Base-by-base conservation (phyloP, 495 filamentous ascomycete species). In the Bombardia bombarda region DNA sequence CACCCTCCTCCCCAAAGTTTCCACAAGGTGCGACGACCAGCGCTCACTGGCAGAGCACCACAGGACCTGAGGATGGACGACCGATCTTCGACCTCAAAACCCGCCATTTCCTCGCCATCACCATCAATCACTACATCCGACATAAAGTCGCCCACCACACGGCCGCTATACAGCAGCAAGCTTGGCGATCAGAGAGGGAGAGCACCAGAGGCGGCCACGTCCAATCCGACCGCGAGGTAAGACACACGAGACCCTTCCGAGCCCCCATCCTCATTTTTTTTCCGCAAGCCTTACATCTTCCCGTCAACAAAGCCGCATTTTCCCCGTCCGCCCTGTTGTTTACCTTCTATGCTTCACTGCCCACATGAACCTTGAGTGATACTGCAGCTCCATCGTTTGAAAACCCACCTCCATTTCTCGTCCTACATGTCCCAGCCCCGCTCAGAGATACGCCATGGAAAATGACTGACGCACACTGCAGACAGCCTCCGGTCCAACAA, bases 401-500 rank as follows among this genome's bases (percentile, higher is more conserved):
- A n/a, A n/a, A n/a, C n/a, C n/a, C n/a, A n/a, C n/a, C n/a, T n/a
- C n/a, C 25, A 7, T 28, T 6, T 28, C 25, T 28, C 12, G 7
- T 28, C 25, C 12, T 28, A 12, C 8, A 10, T 33, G 32, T 33
- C 14, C 32, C 14, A n/a, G n/a, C n/a, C n/a, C n/a, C n/a, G n/a
- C n/a, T n/a, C n/a, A n/a, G n/a, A n/a, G n/a, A n/a, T n/a, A 12
- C 19, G 14, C 1, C 12, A 50, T 49, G 45, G 25, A 50, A 35
- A 50, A 45, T 41, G 51, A 52, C 53, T 55, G 47, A 52, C 50
- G 40, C 46, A 47, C 45, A 45, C 52, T 58, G 32, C 53, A 69
- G 63, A 58, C 56, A 58, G 51, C 53, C 61, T 58, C 51, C 64
- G 48, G 58, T 50, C 47, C 55, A 55, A 50, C 62, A 66, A 43